phyloP scores from a whole-genome alignment of 805 yeast genomes.

The Ogataea philodendri region DNA sequence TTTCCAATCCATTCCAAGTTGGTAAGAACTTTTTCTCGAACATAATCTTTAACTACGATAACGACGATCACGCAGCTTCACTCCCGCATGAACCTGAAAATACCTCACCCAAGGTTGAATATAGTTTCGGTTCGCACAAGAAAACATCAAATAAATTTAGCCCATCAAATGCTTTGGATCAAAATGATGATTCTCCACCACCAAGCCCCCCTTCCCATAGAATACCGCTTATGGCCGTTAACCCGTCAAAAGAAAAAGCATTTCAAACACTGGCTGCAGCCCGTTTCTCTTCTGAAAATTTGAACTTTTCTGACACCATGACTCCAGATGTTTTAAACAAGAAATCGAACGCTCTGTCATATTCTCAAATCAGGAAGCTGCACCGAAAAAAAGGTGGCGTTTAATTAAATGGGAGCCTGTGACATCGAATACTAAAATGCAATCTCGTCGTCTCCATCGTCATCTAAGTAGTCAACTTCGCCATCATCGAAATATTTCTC shows the following conservation, averaged over 20 bases:
- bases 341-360: too few relatives aligned
- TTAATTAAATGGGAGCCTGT: background rate
- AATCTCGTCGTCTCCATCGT: slow-evolving; percentile 67
- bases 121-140: background rate
- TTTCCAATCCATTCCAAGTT: background rate
- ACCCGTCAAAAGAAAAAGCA: too few relatives aligned
- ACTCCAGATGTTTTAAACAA: too few relatives aligned
- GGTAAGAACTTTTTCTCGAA: background rate
- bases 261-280: too few relatives aligned
- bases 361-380: slow-evolving; percentile 8
- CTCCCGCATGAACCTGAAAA: too few relatives aligned
- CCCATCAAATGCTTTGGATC: background rate
- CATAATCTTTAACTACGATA: background rate
- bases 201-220: slow-evolving; percentile 7
- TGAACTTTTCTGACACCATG: too few relatives aligned
- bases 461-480: slow-evolving; percentile 59
- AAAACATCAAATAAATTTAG: background rate
- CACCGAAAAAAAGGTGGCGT: background rate
- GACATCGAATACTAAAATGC: slow-evolving; percentile 45
- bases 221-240: slow-evolving; percentile 6
- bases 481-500: slow-evolving; percentile 76
- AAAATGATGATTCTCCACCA: background rate
- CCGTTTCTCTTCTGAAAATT: too few relatives aligned
- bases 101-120: background rate
- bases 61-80: too few relatives aligned